Conservation (phyloP, 2,329 filamentous ascomycete species). For the Calonectria hongkongensis region DNA sequence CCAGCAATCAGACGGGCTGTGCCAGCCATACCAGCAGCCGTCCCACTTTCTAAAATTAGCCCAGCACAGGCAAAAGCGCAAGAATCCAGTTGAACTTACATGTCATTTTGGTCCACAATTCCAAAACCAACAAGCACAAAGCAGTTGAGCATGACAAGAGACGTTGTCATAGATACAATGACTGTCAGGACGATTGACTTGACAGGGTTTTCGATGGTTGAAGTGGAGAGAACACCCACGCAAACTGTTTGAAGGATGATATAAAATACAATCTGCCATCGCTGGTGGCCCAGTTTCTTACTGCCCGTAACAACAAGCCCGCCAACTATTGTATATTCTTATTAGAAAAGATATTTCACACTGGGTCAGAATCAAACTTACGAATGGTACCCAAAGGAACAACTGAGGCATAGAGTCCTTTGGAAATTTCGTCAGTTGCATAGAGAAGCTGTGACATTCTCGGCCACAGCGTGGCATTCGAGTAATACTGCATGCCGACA, state of each 20-base stretch:
- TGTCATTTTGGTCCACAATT: slow-evolving; percentile 40
- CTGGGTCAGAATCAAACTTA: no score
- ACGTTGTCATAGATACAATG: slow-evolving; percentile 39
- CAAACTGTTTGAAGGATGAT: slow-evolving; percentile 35
- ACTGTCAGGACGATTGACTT: slow-evolving; percentile 35
- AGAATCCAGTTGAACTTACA: neutral
- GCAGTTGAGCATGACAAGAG: slow-evolving; percentile 39
- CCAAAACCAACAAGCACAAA: slow-evolving; percentile 41
- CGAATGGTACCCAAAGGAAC: slow-evolving; percentile 37
- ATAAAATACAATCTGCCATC: slow-evolving; percentile 39
- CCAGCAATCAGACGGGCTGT: slow-evolving; percentile 36
- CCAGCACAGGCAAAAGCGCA: neutral
- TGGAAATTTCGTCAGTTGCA: slow-evolving; percentile 36
- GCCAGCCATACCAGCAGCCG: slow-evolving; percentile 33
- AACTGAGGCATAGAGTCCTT: slow-evolving; percentile 30
- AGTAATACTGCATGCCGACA: slow-evolving; percentile 40
- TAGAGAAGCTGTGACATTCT: slow-evolving; percentile 35
- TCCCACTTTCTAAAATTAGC: neutral
- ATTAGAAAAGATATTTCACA: no score
- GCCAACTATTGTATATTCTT: no score
- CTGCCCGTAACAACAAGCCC: slow-evolving; percentile 29
- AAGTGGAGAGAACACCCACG: slow-evolving; percentile 30
- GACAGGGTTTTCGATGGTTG: slow-evolving; percentile 35
- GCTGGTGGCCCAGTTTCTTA: slow-evolving; percentile 36
- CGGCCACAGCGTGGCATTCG: slow-evolving; percentile 36